Percentiles rank a stretch among this genome's conserved stretches.
phyloP scores from a whole-genome alignment of 257 asterid genomes.

The Rauvolfia tetraphylla region DNA sequence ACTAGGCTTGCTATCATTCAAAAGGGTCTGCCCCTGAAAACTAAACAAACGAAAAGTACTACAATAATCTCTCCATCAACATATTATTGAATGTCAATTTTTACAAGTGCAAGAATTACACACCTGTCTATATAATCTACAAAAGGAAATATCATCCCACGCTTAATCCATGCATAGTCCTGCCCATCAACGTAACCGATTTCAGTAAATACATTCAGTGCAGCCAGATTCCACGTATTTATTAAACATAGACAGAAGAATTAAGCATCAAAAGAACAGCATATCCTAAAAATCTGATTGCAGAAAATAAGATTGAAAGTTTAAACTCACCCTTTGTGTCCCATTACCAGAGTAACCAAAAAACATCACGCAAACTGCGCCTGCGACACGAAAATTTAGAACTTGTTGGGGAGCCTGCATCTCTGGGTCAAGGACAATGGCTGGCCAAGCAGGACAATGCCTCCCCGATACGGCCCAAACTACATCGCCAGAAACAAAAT shows the following conservation, averaged over 20 bases:
- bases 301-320: neutral
- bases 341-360: constrained; percentile 97
- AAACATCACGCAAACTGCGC: constrained; percentile 90
- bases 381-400: constrained; percentile 53
- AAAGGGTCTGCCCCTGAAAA: constrained; percentile 89
- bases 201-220: constrained; percentile 24
- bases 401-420: constrained; percentile 83
- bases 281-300: neutral
- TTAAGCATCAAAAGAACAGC: constrained; percentile 11
- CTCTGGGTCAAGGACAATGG: constrained; percentile 79
- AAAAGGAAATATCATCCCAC: constrained; percentile 89
- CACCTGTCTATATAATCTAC: constrained; percentile 88
- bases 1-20: constrained; percentile 68
- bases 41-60: constrained; percentile 45
- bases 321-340: constrained; percentile 76
- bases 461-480: constrained; percentile 95
- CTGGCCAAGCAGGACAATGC: constrained; percentile 93
- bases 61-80: constrained; percentile 23
- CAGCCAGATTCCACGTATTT: neutral
- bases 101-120: constrained; percentile 19
- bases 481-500: constrained; percentile 67
- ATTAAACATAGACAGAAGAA: constrained; percentile 2
- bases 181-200: constrained; percentile 39
- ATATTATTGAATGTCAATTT: constrained; percentile 13
- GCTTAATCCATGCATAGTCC: constrained; percentile 95